Evolutionary conservation across 2,329 filamentous ascomycete species (phyloP), one percentile per base, ranked within the genome.

Genomic region (Aspergillus fischeri): DNA sequence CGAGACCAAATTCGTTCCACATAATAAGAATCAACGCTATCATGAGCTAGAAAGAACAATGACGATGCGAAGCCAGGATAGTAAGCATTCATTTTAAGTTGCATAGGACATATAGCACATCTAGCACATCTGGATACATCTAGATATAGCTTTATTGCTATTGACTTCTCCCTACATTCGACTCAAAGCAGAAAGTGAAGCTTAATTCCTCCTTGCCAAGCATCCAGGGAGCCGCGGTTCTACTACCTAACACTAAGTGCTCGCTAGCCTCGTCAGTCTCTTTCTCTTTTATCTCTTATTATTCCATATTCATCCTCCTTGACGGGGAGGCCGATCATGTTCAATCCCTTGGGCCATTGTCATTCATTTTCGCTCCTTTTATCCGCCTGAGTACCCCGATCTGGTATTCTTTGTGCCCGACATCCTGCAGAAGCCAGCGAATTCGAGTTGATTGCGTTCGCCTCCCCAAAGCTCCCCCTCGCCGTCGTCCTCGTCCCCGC

Each of bases 261-360:
- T 44, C 20, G 14, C 32, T 21, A 44, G 41, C 20, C 41, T 44
- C 41, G 32, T 47, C 20, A 25, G 44, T 47, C 21, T 14, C 21
- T 24, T 25, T 21, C 4, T 25, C n/a, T 3, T 10, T 25, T 25
- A 29, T 10, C 28, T 29, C 28, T 29, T 29, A 29, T 29, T 24
- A 10, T 47, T 14, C 20, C 24, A 44, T 44, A 11, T 21, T 38
- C 47, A 35, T 41, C 20, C 21, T 51, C 29, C 29, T 51, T n/a
- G 29, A 35, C 29, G 20, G 21, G 24, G 52, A 51, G 55, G 55
- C 42, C 44, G 57, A 61, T 60, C 61, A 63, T 64, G 62, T 45
- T 60, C 51, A 20, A 38, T 54, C 44, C 41, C 17, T 49, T 44
- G 41, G 14, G 14, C 27, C 35, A 29, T 47, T 58, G 56, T 56